These are phyloP conservation scores for Castanospermum australe DNA, from an alignment of 306 rosid species.

Conservation along the genomic window DNA sequence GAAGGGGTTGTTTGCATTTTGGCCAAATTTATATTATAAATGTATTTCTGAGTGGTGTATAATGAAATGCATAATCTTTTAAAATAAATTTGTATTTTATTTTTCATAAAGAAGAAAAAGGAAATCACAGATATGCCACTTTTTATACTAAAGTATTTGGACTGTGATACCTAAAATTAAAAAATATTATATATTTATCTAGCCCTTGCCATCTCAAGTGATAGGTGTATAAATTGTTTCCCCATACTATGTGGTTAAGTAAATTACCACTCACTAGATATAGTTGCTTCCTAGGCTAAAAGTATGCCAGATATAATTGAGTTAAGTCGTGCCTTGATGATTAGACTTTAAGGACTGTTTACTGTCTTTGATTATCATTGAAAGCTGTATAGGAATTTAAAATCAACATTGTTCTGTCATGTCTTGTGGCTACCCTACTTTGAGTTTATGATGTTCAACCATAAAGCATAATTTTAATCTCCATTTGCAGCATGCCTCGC, in stretches of 20 bases:
- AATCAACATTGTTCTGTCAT: too few species aligned
- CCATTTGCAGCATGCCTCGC: not conserved
- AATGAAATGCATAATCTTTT: not conserved
- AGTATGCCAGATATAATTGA: not conserved
- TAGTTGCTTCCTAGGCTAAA: too few species aligned
- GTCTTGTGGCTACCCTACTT: too few species aligned
- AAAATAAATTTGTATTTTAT: not conserved
- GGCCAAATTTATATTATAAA: not conserved
- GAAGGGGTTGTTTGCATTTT: not conserved
- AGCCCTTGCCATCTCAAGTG: not conserved
- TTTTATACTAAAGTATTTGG: not conserved
- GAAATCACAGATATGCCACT: not conserved
- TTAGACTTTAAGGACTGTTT: not conserved
- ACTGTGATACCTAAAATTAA: not conserved
- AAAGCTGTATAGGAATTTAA: not conserved
- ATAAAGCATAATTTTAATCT: conserved; percentile 8
- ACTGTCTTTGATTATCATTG: not conserved
- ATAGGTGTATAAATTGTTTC: not conserved
- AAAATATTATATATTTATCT: not conserved
- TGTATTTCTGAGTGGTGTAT: not conserved
- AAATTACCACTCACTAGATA: not conserved
- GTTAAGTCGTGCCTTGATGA: not conserved
- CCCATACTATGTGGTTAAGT: not conserved
- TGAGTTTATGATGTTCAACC: too few species aligned
- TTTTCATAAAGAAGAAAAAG: not conserved